Base-by-base conservation (phyloP, 805 yeast genomes). In the Candida sphagnicola region DNA sequence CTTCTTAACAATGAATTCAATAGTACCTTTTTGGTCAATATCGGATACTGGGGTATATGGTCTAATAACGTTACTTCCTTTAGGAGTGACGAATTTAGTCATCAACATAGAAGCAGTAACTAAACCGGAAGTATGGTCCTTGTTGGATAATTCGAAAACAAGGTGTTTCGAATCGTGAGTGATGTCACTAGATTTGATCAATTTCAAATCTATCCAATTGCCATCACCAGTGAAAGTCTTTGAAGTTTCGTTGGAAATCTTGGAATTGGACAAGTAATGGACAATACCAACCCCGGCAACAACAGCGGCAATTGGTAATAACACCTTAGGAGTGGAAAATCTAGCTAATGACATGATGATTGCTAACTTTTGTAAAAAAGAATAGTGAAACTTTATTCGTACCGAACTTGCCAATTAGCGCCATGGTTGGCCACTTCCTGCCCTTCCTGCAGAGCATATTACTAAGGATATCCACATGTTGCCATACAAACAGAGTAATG, bases 11-110 rank as follows among this genome's bases (percentile, higher is more conserved):
- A 90, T 77, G 49, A 93, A 75, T 43, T 86, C 86, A 51, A 95
- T 69, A 38, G 75, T 59, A 36, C 99, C 99, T 61, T 74, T 75
- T 44, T 74, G 70, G 41, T 78, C 80, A 36, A 74, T 66, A 54
- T 82, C 88, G 29, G 86, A 75, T 35, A 82, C 74, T 43, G 99
- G 99, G 29, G 99, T 93, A 67, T 82, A 82, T 30, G 89, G 89
- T 69, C 96, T 83, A 47, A 93, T 71, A 36, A 91, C 96, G 56
- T 80, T 80, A 65, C 70, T 78, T 49, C 97, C 98, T 69, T 87
- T 86, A 45, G 80, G 77, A 43, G 91, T 82, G 40, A 80, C 82
- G 57, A 70, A 86, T 70, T 89, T 90, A 63, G 95, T 77, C 59
- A 93, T 60, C 32, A 93, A 60, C 47, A 83, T 78, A 21, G 93